These are phyloP conservation scores for Entrophospora sp. DNA, from an alignment of 192 early-diverging fungal genomes.

Conservation along the genomic window DNA sequence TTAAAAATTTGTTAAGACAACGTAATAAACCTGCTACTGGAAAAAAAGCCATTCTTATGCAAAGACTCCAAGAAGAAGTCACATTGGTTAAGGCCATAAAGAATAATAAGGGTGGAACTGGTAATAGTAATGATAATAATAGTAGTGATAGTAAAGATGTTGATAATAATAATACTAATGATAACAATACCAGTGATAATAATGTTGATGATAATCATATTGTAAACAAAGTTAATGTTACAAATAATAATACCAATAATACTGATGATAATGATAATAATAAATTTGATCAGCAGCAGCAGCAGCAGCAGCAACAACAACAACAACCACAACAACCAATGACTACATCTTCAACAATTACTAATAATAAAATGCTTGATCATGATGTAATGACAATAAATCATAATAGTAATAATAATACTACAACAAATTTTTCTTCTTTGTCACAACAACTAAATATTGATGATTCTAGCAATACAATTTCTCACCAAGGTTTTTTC, in stretches of 20 bases:
- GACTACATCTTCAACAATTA: conserved; percentile 25
- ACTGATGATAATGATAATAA: neutral
- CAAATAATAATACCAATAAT: neutral
- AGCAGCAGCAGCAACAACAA: conserved; percentile 12
- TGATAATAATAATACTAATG: too few relatives aligned
- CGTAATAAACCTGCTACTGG: conserved; percentile 59
- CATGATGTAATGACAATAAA: neutral
- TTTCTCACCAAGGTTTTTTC: neutral
- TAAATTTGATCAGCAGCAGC: conserved; percentile 1
- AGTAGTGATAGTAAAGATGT: too few relatives aligned
- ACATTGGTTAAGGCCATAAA: conserved; percentile 37
- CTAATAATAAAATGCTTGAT: neutral
- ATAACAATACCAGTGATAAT: too few relatives aligned
- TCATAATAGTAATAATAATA: neutral
- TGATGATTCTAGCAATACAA: too few relatives aligned
- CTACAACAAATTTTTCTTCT: conserved; percentile 6
- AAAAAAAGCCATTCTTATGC: conserved; percentile 62
- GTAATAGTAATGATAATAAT: neutral
- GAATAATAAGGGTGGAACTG: conserved; percentile 2
- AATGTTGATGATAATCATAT: too few relatives aligned
- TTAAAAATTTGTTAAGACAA: conserved; percentile 65
- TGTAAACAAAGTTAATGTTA: too few relatives aligned
- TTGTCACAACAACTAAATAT: too few relatives aligned
- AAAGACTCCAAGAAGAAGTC: conserved; percentile 54
- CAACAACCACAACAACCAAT: conserved; percentile 15